Evolutionary conservation across 306 rosid species (phyloP).

Genomic region (Leucaena leucocephala): DNA sequence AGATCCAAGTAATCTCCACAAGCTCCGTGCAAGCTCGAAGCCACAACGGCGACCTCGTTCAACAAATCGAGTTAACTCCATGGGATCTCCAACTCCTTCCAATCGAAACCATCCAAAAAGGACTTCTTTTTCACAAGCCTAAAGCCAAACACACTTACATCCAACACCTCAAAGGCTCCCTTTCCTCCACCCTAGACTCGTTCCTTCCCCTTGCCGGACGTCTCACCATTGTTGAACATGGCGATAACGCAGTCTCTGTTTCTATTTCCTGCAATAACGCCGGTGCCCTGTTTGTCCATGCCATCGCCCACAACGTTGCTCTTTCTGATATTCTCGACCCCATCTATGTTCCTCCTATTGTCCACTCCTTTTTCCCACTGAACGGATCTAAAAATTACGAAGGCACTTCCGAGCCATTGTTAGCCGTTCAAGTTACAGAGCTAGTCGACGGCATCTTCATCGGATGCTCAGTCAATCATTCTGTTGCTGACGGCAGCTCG

Average conservation of each 20-base stretch:
- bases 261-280: conserved; percentile 38
- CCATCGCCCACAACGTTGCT: neutral
- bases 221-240: neutral
- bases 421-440: conserved; percentile 42
- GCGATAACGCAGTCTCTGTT: conserved; percentile 4
- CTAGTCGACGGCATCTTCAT: conserved; percentile 41
- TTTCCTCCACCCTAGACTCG: conserved; percentile 37
- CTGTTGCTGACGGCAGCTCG: conserved; percentile 18
- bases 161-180: conserved; percentile 32
- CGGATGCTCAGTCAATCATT: conserved; percentile 25
- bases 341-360: conserved; percentile 22
- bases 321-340: conserved; percentile 35
- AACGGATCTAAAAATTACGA: conserved; percentile 10
- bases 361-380: conserved; percentile 30
- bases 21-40: conserved; percentile 13
- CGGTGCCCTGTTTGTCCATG: conserved; percentile 43
- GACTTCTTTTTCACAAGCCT: conserved; percentile 41
- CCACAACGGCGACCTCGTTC: neutral
- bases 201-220: conserved; percentile 45
- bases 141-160: neutral
- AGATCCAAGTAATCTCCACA: neutral
- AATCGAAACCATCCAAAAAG: conserved; percentile 36
- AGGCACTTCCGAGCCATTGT: conserved; percentile 23
- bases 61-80: conserved; percentile 34
- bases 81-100: conserved; percentile 49